Base-by-base conservation (phyloP, 2,329 filamentous ascomycete species). In the Juglanconis oblonga region DNA sequence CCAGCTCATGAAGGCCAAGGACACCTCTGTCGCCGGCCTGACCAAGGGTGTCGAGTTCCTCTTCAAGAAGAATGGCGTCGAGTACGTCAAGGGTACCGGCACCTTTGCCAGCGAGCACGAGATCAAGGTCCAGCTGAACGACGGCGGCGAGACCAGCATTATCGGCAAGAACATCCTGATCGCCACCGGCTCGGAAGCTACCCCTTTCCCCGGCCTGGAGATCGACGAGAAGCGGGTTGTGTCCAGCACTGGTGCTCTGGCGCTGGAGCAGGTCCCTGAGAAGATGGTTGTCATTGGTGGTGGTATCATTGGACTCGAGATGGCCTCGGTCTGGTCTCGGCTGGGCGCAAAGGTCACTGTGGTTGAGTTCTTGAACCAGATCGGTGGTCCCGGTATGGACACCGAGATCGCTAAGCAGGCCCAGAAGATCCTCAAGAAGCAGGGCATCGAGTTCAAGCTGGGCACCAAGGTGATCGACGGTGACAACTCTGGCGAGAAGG, bases 1-100 rank as follows among this genome's bases (percentile, higher is more conserved):
- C 71, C 88, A 95, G 76, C 92, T 99, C 87, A 97, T 99, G 93
- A 96, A 97, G 82, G 93, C 95, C 62, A 99, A 99, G 82, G 94
- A 99, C 55, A 89, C 87, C 40, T 96, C 95, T 55, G 95, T 99
- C 64, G 77, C 81, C 45, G 87, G 92, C 53, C 81, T 99, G 67
- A 99, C 95, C 67, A 98, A 98, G 83, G 95, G 95, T 75, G 90
- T 99, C 67, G 95, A 99, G 78, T 99, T 94, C 75, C 83, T 99
- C 65, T 89, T 99, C 80, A 98, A 98, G 88, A 98, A 99, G 86
- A 99, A 99, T 81, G 91, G 92, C 65, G 95, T 97, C 67, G 92
- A 98, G 75, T 99, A 98, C 78, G 84, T 98, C 80, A 97, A 97
- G 83, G 95, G 95, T 68, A 87, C 91, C 55, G 94, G 89, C 67